A percentile compares a stretch with the other conserved stretches of the same genome.
phyloP scores from a whole-genome alignment of 768 basidiomycete species.

The Pluteus cervinus region DNA sequence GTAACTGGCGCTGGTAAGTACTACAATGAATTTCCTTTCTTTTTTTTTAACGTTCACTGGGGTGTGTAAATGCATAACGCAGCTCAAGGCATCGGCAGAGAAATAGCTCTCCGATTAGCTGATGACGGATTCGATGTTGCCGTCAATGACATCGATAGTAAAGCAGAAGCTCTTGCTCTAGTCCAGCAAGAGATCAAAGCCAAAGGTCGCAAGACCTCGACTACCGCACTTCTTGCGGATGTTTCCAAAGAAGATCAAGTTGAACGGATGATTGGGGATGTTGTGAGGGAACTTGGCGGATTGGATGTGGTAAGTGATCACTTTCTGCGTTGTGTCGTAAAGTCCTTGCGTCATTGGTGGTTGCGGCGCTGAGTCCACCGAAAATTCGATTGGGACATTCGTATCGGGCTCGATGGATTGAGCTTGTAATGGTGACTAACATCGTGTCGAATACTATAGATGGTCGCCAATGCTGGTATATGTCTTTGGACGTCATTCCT shows the following conservation, averaged over 20 bases:
- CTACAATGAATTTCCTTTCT: no score
- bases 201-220: constrained; percentile 15
- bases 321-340: no score
- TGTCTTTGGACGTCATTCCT: constrained; percentile 13
- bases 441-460: constrained; percentile 18
- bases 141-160: not conserved
- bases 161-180: constrained; percentile 7
- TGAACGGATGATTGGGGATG: constrained; percentile 14
- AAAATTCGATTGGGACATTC: not conserved
- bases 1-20: constrained; percentile 8
- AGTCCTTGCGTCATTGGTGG: no score
- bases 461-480: constrained; percentile 28
- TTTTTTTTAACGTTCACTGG: no score
- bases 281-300: constrained; percentile 14
- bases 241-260: constrained; percentile 17
- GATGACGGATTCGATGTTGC: constrained; percentile 7
- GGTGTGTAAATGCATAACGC: no score
- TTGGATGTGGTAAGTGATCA: constrained; percentile 26
- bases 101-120: constrained; percentile 7
- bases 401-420: not conserved
- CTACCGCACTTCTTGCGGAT: constrained; percentile 18
- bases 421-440: not conserved
- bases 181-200: constrained; percentile 14
- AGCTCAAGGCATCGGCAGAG: constrained; percentile 8
- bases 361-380: no score